Evolutionary conservation across 371 early-diverging fungal species (phyloP).

Genomic region (Mortierella sp.): DNA sequence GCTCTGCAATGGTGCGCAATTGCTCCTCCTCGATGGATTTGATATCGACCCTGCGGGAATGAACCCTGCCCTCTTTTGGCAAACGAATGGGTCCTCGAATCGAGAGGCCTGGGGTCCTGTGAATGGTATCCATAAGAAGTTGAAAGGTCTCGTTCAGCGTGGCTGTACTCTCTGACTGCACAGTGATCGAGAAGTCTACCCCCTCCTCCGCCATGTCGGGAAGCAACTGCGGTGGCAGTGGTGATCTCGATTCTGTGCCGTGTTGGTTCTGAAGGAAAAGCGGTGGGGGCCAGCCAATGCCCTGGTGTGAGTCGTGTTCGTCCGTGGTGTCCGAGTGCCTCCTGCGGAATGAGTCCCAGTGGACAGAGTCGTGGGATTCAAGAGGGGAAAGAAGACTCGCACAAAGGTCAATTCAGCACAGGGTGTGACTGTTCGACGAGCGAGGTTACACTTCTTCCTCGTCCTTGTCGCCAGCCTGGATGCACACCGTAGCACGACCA

Average conservation of each 20-base stretch:
- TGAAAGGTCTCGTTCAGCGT: constrained; percentile 34
- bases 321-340: too few relatives aligned
- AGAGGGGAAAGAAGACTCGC: too few relatives aligned
- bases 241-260: not conserved
- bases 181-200: constrained; percentile 44
- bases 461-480: too few relatives aligned
- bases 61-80: constrained; percentile 44
- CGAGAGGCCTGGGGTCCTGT: constrained; percentile 20
- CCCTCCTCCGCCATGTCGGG: not conserved
- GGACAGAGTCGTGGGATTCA: too few relatives aligned
- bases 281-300: too few relatives aligned
- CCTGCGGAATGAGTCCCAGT: too few relatives aligned
- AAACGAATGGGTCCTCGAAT: constrained; percentile 46
- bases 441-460: too few relatives aligned
- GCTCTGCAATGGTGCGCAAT: constrained; percentile 22
- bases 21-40: constrained; percentile 29
- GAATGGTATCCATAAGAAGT: constrained; percentile 46
- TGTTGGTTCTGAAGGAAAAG: not conserved
- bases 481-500: too few relatives aligned
- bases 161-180: constrained; percentile 39
- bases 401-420: too few relatives aligned
- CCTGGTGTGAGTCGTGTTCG: too few relatives aligned
- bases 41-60: constrained; percentile 42
- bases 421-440: too few relatives aligned
- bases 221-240: not conserved